Percentiles rank a stretch among this genome's conserved stretches.
Evolutionary conservation across 768 basidiomycete genomes (phyloP).

Genomic region (Boletus rex-veris): DNA sequence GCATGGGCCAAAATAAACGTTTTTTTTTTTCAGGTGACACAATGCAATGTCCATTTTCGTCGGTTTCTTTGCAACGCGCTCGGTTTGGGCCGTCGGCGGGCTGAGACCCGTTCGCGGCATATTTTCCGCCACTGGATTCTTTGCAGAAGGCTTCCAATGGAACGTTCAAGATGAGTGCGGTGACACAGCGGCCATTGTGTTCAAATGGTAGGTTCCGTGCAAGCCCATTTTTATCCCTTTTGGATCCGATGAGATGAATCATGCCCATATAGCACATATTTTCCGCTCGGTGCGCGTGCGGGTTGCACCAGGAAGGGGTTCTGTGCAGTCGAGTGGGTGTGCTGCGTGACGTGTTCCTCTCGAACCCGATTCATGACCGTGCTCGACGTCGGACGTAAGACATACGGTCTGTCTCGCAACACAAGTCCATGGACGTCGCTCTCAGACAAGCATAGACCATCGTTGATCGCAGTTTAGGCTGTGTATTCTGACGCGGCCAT

Average conservation of each 20-base stretch:
- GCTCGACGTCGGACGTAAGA: neutral
- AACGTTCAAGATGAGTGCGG: conserved; percentile 13
- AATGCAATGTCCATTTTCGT: neutral
- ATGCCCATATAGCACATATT: neutral
- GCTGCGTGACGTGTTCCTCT: neutral
- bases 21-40: neutral
- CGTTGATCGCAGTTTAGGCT: conserved; percentile 14
- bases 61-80: conserved; percentile 6
- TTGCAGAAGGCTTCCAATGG: conserved; percentile 22
- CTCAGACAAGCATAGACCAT: neutral
- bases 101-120: conserved; percentile 3
- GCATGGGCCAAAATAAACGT: neutral
- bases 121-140: conserved; percentile 11
- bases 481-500: neutral
- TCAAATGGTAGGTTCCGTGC: neutral
- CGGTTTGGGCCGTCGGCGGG: neutral
- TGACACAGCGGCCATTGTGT: neutral
- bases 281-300: neutral
- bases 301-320: neutral
- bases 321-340: neutral
- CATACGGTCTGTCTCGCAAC: neutral
- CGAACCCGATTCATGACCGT: neutral
- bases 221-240: neutral
- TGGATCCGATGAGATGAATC: neutral
- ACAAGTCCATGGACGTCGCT: neutral